Conservation (phyloP, 495 filamentous ascomycete species). For the Neurospora cerealis region DNA sequence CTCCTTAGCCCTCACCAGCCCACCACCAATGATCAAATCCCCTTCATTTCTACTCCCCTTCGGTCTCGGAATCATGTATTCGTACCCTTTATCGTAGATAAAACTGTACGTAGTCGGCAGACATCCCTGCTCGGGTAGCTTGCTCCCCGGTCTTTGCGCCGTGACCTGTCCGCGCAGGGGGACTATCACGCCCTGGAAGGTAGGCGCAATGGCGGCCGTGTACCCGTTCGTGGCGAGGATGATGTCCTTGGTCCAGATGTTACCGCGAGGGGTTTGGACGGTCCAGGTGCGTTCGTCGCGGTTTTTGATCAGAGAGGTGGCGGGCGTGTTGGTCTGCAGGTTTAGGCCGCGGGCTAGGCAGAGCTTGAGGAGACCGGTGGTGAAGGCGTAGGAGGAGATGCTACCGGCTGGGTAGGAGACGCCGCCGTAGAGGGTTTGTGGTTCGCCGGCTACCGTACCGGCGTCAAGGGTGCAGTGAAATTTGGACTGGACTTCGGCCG, state of each 20-base stretch:
- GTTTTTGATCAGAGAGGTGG: constrained; percentile 21
- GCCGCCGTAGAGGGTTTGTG: constrained; percentile 37
- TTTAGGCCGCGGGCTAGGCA: constrained; percentile 45
- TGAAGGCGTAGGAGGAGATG: constrained; percentile 55
- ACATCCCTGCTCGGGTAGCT: constrained; percentile 29
- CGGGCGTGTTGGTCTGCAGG: constrained; percentile 54
- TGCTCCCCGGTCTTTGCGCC: constrained; percentile 45
- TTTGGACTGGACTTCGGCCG: constrained; percentile 34
- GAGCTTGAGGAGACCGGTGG: constrained; percentile 46
- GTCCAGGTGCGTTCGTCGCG: constrained; percentile 25
- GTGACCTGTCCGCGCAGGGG: constrained; percentile 61
- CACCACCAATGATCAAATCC: constrained; percentile 65
- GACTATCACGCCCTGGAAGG: constrained; percentile 50
- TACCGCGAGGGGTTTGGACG: constrained; percentile 45
- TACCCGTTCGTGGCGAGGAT: constrained; percentile 69
- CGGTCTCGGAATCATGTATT: constrained; percentile 59
- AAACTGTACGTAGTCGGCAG: constrained; percentile 51
- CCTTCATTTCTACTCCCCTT: constrained; percentile 31
- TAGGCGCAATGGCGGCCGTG: constrained; percentile 45
- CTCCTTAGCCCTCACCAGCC: constrained; percentile 37
- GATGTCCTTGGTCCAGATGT: constrained; percentile 42
- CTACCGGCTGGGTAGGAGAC: constrained; percentile 52
- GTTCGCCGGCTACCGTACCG: constrained; percentile 9
- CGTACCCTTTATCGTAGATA: constrained; percentile 47
- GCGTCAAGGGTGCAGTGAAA: constrained; percentile 31